Conservation (phyloP, 169 alveolate species). For the Plasmodium gaboni region DNA sequence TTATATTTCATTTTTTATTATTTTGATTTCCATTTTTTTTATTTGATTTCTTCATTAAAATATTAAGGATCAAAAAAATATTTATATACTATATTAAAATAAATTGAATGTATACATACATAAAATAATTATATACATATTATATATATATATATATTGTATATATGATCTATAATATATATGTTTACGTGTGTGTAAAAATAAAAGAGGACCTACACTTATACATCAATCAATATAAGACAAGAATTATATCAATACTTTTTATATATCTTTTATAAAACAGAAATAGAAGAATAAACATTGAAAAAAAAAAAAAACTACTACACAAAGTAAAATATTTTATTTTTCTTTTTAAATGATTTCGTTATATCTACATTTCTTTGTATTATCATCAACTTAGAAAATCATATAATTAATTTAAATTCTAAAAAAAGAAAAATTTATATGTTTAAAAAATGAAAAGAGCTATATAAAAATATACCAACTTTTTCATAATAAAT, state of each 20-base stretch:
- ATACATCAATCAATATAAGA: conserved; percentile 15
- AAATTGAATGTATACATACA: too few species aligned
- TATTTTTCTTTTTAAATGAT: conserved; percentile 1
- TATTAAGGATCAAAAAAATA: too few species aligned
- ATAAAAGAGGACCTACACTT: conserved; percentile 19
- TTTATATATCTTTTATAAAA: conserved; percentile 10
- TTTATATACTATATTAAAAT: too few species aligned
- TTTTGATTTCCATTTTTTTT: too few species aligned
- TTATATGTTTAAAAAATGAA: conserved; percentile 5
- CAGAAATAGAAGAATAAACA: background rate
- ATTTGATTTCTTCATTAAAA: too few species aligned
- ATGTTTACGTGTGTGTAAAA: background rate
- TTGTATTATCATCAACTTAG: conserved; percentile 21
- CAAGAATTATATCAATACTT: conserved; percentile 21
- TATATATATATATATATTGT: too few species aligned
- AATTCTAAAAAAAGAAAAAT: conserved; percentile 11
- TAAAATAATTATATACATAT: too few species aligned
- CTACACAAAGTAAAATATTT: conserved; percentile 8
- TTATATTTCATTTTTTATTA: too few species aligned
- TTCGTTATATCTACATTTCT: background rate
- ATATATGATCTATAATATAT: too few species aligned
- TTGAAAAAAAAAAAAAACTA: conserved; percentile 25
- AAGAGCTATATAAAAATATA: background rate
- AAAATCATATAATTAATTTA: conserved; percentile 22
- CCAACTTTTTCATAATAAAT: background rate